Evolutionary conservation across 2,329 filamentous ascomycete species (phyloP), one percentile per base, ranked within the genome.

Genomic region (Coniochaeta ligniaria): DNA sequence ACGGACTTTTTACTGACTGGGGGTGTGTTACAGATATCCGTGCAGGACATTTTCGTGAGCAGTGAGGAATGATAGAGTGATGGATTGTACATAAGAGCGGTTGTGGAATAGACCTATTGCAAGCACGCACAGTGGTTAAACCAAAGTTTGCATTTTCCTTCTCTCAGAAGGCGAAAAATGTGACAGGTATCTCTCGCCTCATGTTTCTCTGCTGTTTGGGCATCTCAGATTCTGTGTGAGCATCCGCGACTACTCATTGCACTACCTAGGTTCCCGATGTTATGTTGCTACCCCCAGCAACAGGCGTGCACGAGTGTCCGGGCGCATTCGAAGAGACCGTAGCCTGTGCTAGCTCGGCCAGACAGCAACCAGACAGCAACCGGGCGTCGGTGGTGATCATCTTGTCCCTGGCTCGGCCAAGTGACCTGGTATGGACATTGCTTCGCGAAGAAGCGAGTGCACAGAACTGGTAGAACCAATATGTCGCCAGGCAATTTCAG

Each of bases 1-100:
- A 9, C 28, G 9, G 9, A 9, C 28, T 9, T 31, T 31, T 31
- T 31, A 31, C 5, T 16, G 4, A 68, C 76, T 75, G 67, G 75
- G 65, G 59, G 35, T 60, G 35, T 62, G 50, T 64, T 75, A 38
- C 69, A 86, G 83, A 65, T 88, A 89, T 71, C 85, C 85, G 58
- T 88, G 85, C 78, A 80, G 86, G 70, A 81, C 77, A 36, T 88
- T 88, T 73, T 74, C 79, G 73, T 88, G 74, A 72, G 59, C 47
- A 12, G 2, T 59, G 43, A 22, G 41, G 61, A 59, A 64, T 64
- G 60, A 4, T 47, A 41, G 31, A 22, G 36, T 60, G 60, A 63
- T 62, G 58, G 57, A 63, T 45, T 71, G 70, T 72, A 71, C 65
- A 71, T 70, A 69, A 41, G 36, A 41, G 62, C 16, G 56, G 35